Base-by-base conservation (phyloP, 192 early-diverging fungal species). In the Piromyces finnis region DNA sequence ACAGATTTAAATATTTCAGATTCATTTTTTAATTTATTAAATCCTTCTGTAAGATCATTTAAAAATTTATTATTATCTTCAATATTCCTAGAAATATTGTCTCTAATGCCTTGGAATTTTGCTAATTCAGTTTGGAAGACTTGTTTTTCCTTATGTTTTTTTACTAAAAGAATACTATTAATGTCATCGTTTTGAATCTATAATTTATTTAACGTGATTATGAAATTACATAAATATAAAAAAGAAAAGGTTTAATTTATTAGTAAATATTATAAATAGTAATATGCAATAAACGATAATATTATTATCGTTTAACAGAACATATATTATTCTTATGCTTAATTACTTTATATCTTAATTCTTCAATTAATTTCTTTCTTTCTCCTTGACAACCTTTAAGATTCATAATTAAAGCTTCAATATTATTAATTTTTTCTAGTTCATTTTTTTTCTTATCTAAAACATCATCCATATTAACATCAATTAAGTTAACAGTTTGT, bases 101-200 rank as follows among this genome's bases (percentile, higher is more conserved):
- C 89, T 77, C 92, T 89, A 81, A 94, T 87, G 27, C 91, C 92
- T 30, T 93, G 88, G 83, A 93, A 99, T 84, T 99, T 99, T 82
- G 92, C 92, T 59, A 99, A 87, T 85, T 99, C 96, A 78, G 90
- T 88, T 13, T 92, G 89, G 90, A 99, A 98, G 29, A 99, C 84
- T 79, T 95, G 92, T 14, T 85, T 86, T 84, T 98, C 96, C 41
- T 94, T 89, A 80, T 93, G 92, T 80, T 94, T 92, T 87, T 96
- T 94, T 12, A 94, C 79, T 28, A 95, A 87, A 77, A 96, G 81
- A 15, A 94, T 79, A 28, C 89, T 89, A 28, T 92, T 93, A 77
- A 98, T 98, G 81, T 99, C 96, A 85, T 99, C 97, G 9, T 68
- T 68, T 79, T 94, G 86, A 78, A 92, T 92, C 2, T 93, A 32